Percentiles rank a stretch among this genome's conserved stretches.
Evolutionary conservation across 805 yeast genomes (phyloP).

Genomic region (Peterozyma toletana): DNA sequence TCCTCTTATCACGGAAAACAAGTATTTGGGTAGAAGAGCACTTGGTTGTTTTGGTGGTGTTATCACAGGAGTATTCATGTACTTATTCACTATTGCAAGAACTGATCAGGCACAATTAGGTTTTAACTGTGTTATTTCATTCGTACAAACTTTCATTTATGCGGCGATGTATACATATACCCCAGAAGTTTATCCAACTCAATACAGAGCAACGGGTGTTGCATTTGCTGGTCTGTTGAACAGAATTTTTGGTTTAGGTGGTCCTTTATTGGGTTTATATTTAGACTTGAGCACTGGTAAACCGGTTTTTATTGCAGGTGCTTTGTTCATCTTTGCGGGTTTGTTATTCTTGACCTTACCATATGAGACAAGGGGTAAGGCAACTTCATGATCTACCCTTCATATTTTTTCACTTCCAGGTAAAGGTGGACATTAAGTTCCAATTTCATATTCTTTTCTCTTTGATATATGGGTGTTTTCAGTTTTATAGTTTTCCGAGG

Average conservation of each 20-base stretch:
- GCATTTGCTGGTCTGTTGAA: conserved; percentile 16
- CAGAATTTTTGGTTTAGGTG: conserved; percentile 26
- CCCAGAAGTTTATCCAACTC: conserved; percentile 28
- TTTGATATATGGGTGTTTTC: too few species aligned
- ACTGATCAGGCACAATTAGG: conserved; percentile 28
- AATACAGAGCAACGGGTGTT: conserved; percentile 26
- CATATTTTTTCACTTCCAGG: too few species aligned
- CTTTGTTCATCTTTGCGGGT: conserved; percentile 28
- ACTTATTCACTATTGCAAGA: conserved; percentile 34
- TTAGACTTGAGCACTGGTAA: conserved; percentile 32
- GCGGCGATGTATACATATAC: conserved; percentile 35
- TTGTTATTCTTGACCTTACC: conserved; percentile 21
- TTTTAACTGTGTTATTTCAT: conserved; percentile 30
- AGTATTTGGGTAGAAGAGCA: conserved; percentile 28
- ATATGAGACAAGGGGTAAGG: conserved; percentile 18
- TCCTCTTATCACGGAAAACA: conserved; percentile 18
- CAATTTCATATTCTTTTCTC: too few species aligned
- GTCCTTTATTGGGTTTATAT: conserved; percentile 17
- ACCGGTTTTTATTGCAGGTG: conserved; percentile 33
- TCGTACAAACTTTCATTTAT: conserved; percentile 24
- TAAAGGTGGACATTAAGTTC: too few species aligned
- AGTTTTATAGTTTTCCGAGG: too few species aligned
- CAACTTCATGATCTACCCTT: conserved; percentile 11
- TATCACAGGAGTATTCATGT: conserved; percentile 29
- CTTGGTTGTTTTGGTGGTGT: conserved; percentile 23